Base-by-base conservation (phyloP, 139 green algal species). In the Auxenochlorella protothecoides region DNA sequence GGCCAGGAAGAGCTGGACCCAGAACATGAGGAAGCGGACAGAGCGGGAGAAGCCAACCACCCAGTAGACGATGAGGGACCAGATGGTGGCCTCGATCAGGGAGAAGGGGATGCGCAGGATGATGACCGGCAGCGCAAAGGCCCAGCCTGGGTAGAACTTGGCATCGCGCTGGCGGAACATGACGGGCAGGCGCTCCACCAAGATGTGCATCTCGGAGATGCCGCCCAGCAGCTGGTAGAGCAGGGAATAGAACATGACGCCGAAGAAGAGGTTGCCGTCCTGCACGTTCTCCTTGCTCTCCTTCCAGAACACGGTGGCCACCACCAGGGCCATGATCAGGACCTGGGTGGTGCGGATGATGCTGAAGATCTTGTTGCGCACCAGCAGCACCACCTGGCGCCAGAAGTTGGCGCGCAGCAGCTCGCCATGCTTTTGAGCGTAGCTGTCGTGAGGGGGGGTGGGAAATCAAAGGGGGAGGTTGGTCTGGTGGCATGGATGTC, bases 141-240 rank as follows among this genome's bases (percentile, higher is more conserved):
- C 73, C 74, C 75, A 90, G 52, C 77, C 79, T 27, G 80, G 76
- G 77, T 75, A 85, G 63, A 84, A 79, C 5, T 80, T 76, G 65
- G 79, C 73, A 6, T 78, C 73, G 16, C 85, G 75, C 73, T 90
- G 85, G 70, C 83, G 86, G 72, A 80, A 90, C 63, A 80, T 89
- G 3, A 83, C 63, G 52, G 72, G 55, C 63, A 80, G 64, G 2
- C 55, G 27, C 10, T 71, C 44, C 60, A 70, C 60, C 14, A 80
- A n/a, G 59, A 75, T 55, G 53, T 69, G 55, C 2, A 7, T 55
- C 51, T 76, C 75, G 14, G 68, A n/a, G 44, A 69, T 60, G 61
- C 55, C 64, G 0, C 56, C 75, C 75, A 75, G 67, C 16, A 75
- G n/a, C 76, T 67, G 53, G 66, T 60, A 59, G 73, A 82, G 73